phyloP scores from a whole-genome alignment of 2,329 filamentous ascomycete species.

The Penicillium sp. region DNA sequence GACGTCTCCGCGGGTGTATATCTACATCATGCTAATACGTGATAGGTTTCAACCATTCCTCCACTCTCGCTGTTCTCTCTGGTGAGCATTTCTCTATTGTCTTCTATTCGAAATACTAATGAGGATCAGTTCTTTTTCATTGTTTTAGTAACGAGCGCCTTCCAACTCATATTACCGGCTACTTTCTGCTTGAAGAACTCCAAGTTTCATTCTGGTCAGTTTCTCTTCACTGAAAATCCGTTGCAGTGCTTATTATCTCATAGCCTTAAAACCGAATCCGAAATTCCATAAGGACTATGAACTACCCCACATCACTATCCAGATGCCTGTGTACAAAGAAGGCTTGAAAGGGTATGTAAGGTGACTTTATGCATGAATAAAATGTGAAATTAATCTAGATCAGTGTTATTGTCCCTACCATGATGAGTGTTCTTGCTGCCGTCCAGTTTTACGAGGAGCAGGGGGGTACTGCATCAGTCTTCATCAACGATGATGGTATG shows the following conservation, averaged over 20 bases:
- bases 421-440: conserved; percentile 60
- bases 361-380: neutral
- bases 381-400: neutral
- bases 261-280: conserved; percentile 32
- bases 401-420: conserved; percentile 63
- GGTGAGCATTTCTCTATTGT: neutral
- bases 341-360: conserved; percentile 60
- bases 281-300: conserved; percentile 31
- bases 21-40: neutral
- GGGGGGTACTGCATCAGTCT: conserved; percentile 42
- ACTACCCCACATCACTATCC: conserved; percentile 65
- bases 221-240: neutral
- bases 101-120: neutral
- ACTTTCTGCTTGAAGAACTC: conserved; percentile 50
- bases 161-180: conserved; percentile 51
- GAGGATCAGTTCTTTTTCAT: conserved; percentile 51
- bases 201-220: conserved; percentile 51
- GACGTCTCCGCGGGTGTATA: neutral
- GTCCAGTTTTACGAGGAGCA: conserved; percentile 64
- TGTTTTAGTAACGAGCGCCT: conserved; percentile 45
- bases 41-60: neutral
- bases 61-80: neutral
- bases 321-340: conserved; percentile 89
- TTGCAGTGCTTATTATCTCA: neutral
- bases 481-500: conserved; percentile 47